These are phyloP conservation scores for Achaetomium macrosporum DNA, from an alignment of 2,329 filamentous ascomycete species.

Conservation along the genomic window DNA sequence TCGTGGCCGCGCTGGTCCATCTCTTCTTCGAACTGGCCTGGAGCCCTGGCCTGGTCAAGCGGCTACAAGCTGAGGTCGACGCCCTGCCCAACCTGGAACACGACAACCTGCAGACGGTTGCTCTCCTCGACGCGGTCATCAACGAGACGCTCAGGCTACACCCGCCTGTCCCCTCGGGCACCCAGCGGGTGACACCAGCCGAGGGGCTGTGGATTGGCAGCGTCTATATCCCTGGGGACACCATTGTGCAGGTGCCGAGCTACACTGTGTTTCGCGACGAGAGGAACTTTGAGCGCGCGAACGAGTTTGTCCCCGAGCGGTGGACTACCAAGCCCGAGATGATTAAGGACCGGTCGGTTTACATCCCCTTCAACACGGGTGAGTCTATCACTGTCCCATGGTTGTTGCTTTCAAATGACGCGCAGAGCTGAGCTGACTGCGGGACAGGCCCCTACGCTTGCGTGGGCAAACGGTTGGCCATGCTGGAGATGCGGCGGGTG, in stretches of 20 bases:
- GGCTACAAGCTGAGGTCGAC: slow-evolving; percentile 18
- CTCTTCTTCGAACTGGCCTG: slow-evolving; percentile 20
- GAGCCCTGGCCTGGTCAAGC: slow-evolving; percentile 10
- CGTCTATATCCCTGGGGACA: slow-evolving; percentile 21
- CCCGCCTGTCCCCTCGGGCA: slow-evolving; percentile 13
- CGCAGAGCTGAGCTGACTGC: too few relatives aligned
- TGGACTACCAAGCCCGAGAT: slow-evolving; percentile 16
- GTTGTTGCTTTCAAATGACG: too few relatives aligned
- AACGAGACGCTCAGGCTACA: slow-evolving; percentile 13
- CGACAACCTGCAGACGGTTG: slow-evolving; percentile 10
- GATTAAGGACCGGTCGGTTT: slow-evolving; percentile 6
- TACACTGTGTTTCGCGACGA: slow-evolving; percentile 21
- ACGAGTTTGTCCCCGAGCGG: slow-evolving; percentile 22
- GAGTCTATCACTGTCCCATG: neutral
- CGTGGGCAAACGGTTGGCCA: slow-evolving; percentile 13
- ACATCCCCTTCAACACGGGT: slow-evolving; percentile 14
- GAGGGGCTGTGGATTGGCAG: slow-evolving; percentile 27
- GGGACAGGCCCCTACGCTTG: slow-evolving; percentile 10
- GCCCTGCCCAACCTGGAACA: slow-evolving; percentile 9
- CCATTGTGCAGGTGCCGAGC: slow-evolving; percentile 20
- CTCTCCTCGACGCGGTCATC: slow-evolving; percentile 12
- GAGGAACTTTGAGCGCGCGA: slow-evolving; percentile 10
- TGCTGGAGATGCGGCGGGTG: slow-evolving; percentile 14
- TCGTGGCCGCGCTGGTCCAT: slow-evolving; percentile 19
- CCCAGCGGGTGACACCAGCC: slow-evolving; percentile 26